phyloP scores from a whole-genome alignment of 805 yeast species.

The Candida hispaniensis region DNA sequence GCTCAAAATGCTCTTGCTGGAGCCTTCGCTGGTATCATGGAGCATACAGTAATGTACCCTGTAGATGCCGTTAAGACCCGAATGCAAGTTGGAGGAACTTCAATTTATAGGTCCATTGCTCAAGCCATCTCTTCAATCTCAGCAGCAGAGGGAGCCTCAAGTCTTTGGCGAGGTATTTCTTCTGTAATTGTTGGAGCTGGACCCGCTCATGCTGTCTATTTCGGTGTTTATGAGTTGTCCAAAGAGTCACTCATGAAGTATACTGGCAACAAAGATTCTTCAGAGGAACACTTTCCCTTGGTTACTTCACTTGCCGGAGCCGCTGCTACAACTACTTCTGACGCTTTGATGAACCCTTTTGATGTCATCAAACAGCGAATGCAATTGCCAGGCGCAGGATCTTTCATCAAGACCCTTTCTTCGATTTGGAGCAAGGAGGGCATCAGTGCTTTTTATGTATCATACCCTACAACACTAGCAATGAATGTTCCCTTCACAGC shows the following conservation, averaged over 20 bases:
- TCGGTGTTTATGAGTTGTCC: slow-evolving; percentile 81
- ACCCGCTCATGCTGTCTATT: slow-evolving; percentile 96
- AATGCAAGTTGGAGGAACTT: slow-evolving; percentile 53
- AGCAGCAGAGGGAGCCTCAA: slow-evolving; percentile 78
- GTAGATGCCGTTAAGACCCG: slow-evolving; percentile 93
- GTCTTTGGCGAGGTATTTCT: slow-evolving; percentile 89
- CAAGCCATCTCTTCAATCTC: slow-evolving; percentile 62
- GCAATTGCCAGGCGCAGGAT: slow-evolving; percentile 43
- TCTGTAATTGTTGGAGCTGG: slow-evolving; percentile 96
- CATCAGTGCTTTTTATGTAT: slow-evolving; percentile 70
- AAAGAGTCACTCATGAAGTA: slow-evolving; percentile 40
- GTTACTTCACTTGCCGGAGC: slow-evolving; percentile 84
- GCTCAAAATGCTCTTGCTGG: slow-evolving; percentile 82
- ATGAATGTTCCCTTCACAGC: slow-evolving; percentile 95
- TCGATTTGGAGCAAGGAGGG: slow-evolving; percentile 32
- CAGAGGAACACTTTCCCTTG: slow-evolving; percentile 54
- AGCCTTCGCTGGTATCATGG: slow-evolving; percentile 99
- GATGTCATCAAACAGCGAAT: slow-evolving; percentile 92
- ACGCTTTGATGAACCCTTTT: slow-evolving; percentile 95
- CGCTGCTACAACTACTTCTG: slow-evolving; percentile 84
- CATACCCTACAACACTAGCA: slow-evolving; percentile 87
- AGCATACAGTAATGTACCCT: slow-evolving; percentile 94
- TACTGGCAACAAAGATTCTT: slow-evolving; percentile 27
- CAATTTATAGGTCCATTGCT: slow-evolving; percentile 37
- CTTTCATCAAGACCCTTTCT: slow-evolving; percentile 23